Conservation (phyloP, 192 early-diverging fungal genomes). For the Coemansia sp. region DNA sequence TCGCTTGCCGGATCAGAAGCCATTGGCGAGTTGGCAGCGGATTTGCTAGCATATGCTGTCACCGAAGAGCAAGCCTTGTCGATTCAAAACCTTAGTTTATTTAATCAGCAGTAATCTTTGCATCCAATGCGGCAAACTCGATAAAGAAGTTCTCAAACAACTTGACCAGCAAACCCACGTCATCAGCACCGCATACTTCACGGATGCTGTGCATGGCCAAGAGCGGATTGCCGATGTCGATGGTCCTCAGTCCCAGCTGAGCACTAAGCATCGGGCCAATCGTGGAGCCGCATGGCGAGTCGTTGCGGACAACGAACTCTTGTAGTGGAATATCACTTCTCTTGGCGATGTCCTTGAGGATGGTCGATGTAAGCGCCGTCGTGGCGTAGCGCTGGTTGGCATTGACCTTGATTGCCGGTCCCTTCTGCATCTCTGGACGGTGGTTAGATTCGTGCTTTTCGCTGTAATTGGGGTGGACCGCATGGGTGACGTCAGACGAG, state of each 20-base stretch:
- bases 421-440: conserved; percentile 86
- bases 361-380: conserved; percentile 67
- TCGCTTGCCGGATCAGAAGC: conserved; percentile 19
- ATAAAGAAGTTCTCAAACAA: conserved; percentile 69
- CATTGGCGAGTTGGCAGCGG: conserved; percentile 36
- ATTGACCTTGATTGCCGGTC: conserved; percentile 95
- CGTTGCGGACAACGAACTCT: conserved; percentile 90
- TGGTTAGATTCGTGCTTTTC: conserved; percentile 96
- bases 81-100: conserved; percentile 22
- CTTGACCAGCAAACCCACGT: conserved; percentile 78
- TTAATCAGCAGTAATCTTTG: conserved; percentile 50
- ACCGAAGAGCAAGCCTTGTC: conserved; percentile 48
- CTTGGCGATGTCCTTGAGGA: conserved; percentile 76
- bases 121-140: conserved; percentile 54
- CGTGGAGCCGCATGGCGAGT: conserved; percentile 91
- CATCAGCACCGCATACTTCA: conserved; percentile 85
- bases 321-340: conserved; percentile 79
- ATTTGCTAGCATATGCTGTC: conserved; percentile 46
- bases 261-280: conserved; percentile 97
- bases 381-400: conserved; percentile 92
- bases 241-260: conserved; percentile 89
- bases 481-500: conserved; percentile 93
- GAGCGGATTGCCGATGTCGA: conserved; percentile 96
- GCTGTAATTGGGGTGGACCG: conserved; percentile 82
- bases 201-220: conserved; percentile 97